Conservation (phyloP, 192 early-diverging fungal genomes). For the Piromyces sp. region DNA sequence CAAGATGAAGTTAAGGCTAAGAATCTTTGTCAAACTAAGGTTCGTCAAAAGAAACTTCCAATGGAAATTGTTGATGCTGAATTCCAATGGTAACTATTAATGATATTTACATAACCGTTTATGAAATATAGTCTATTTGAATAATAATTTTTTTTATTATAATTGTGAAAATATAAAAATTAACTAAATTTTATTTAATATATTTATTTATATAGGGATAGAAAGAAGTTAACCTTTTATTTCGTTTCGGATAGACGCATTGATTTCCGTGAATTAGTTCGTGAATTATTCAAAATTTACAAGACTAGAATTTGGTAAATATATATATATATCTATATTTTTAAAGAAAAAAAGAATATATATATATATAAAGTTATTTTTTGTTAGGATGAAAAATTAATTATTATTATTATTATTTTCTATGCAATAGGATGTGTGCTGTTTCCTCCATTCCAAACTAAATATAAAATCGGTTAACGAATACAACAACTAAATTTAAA, state of each 20-base stretch:
- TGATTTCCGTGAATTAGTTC: constrained; percentile 89
- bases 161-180: too few species aligned
- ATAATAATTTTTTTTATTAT: too few species aligned
- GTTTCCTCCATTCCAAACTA: background rate
- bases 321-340: too few species aligned
- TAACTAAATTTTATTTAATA: too few species aligned
- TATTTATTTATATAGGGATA: constrained; percentile 41
- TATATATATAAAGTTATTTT: too few species aligned
- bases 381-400: too few species aligned
- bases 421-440: background rate
- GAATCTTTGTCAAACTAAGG: constrained; percentile 73
- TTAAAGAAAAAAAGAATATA: too few species aligned
- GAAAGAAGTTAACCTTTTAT: constrained; percentile 91
- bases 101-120: too few species aligned
- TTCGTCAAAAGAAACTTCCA: constrained; percentile 70
- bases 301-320: constrained; percentile 85
- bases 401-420: too few species aligned
- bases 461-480: too few species aligned
- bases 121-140: too few species aligned
- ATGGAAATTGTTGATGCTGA: constrained; percentile 96
- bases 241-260: constrained; percentile 85
- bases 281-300: constrained; percentile 90
- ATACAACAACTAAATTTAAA: too few species aligned
- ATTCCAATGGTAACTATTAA: constrained; percentile 87
- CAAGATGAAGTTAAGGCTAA: constrained; percentile 82